Evolutionary conservation across 2,329 filamentous ascomycete species (phyloP), one percentile per base, ranked within the genome.

Genomic region (Venturia effusa): DNA sequence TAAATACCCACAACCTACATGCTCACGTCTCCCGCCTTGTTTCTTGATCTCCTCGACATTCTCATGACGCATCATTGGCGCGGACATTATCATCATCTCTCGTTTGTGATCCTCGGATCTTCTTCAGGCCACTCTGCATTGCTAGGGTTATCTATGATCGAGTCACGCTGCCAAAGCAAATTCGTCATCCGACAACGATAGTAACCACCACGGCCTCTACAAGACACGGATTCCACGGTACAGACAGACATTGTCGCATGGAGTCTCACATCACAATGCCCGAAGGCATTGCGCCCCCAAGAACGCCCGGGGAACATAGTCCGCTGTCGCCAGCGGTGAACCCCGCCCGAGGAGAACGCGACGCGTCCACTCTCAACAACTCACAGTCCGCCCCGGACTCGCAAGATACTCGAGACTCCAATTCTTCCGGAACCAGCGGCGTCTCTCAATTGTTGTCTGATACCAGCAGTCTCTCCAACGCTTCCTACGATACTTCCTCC

Each of bases 381-480:
- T 51, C 45, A 11, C 22, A 51, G 8, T 15, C 34, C 5, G 59
- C 11, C 34, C 59, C 59, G 34, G 43, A 60, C 59, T 60, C 59
- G 27, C 59, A 60, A 43, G 59, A 43, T 15, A 27, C 59, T 19
- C 37, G 43, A n/a, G 34, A 40, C n/a, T 40, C 59, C 13, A 10
- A 19, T 19, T 60, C 59, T 15, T 41, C 34, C 37, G 43, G 32
- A 22, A 22, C 59, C 32, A 60, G 59, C 34, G 34, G 34, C 32
- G 32, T 22, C 40, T 40, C 37, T 27, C 34, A 60, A 40, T 60
- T 27, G 19, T 7, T 22, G n/a, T 60, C 59, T 17, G 59, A 60
- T n/a, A 41, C 59, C 24, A 60, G 59, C 40, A 60, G 40, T 60
- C 59, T 60, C 15, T 60, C 59, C 6, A 43, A 60, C 59, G 32